Evolutionary conservation across 305 asterid genomes (phyloP).

Genomic region (Fraxinus ornus): DNA sequence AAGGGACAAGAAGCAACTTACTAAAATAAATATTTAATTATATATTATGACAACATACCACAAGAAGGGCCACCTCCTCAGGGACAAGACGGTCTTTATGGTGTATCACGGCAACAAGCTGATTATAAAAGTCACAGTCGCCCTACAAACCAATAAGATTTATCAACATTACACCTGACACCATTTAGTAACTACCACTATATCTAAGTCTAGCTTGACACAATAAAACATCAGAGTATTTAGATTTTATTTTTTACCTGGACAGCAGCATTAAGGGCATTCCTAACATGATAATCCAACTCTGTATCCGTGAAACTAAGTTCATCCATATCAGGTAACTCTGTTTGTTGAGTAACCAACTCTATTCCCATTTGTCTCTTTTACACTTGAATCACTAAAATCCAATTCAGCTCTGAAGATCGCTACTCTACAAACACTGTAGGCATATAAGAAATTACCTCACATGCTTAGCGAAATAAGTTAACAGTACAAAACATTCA

Average conservation of each 20-base stretch:
- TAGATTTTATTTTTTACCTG: conserved; percentile 36
- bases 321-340: conserved; percentile 21
- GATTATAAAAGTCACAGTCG: conserved; percentile 50
- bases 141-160: conserved; percentile 41
- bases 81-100: conserved; percentile 39
- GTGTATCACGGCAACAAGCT: conserved; percentile 58
- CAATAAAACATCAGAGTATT: conserved; percentile 2
- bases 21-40: background rate
- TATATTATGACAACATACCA: conserved; percentile 52
- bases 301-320: conserved; percentile 50
- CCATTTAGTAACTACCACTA: background rate
- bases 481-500: background rate
- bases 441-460: background rate
- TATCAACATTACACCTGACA: background rate
- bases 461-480: background rate
- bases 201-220: background rate
- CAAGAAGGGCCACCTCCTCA: conserved; percentile 78
- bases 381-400: background rate
- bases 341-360: background rate
- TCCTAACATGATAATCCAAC: conserved; percentile 51
- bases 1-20: background rate
- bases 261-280: conserved; percentile 57
- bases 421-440: background rate
- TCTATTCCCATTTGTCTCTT: background rate
- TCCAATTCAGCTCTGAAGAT: background rate